Base-by-base conservation (phyloP, 306 rosid species). In the Quercus cerris region DNA sequence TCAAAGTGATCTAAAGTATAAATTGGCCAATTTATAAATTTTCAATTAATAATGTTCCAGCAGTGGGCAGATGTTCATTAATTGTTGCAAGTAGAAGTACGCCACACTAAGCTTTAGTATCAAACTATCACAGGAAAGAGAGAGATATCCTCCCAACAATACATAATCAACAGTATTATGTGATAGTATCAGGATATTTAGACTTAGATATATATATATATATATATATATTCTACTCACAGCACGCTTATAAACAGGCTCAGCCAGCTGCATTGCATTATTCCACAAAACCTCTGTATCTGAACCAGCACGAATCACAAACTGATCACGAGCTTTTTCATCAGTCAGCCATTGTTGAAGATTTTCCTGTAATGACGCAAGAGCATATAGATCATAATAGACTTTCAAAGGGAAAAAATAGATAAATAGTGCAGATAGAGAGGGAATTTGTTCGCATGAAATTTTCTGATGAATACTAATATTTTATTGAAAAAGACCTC, bases 271-370 rank as follows among this genome's bases (percentile, higher is more conserved):
- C 70, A 92, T 86, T 5, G 93, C 94, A 80, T 94, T 97, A 71
- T 94, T 94, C 98, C 97, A 94, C 56, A 92, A 68, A 59, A 94
- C 98, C 80, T 92, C 97, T 1, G 98, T 94, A 73, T 94, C 97
- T 6, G 86, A 80, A 80, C 92, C 91, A 78, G 97, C 92, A 69
- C 97, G 94, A 38, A 94, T 92, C 66, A 94, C 97, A 86, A 92
- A 90, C 83, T 94, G 98, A 69, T 94, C 98, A 38, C 97, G 83
- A 56, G 97, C 97, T 82, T 94, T 94, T 4, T 86, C 84, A 81
- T 94, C 98, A n/a, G 94, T 92, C 58, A 94, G 91, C 98, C 98
- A 92, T 1, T 92, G 83, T 81, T 91, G 97, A 62, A 94, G 97
- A 80, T 94, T 94, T 80, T 94, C 97, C 97, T 92, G 86, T 5